Conservation (phyloP, 108 stramenopile genomes). For the Mayamaea pseudoterrestris region DNA sequence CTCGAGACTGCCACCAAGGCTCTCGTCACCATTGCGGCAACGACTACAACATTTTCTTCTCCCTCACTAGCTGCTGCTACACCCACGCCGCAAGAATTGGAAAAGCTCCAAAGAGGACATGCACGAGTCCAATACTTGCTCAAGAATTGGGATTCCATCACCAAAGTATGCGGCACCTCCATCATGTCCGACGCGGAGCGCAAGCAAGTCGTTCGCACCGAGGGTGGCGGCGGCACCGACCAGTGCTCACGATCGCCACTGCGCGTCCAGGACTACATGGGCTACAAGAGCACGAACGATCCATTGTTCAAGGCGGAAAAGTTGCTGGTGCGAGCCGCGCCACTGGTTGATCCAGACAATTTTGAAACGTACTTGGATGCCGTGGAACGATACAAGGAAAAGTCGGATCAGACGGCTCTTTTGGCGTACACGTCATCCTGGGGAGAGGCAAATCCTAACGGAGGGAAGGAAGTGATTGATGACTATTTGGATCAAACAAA, state of each 20-base stretch:
- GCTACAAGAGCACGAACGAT: conserved; percentile 38
- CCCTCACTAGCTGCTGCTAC: conserved; percentile 19
- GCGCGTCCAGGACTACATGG: conserved; percentile 26
- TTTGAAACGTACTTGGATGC: conserved; percentile 53
- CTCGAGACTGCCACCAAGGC: too few species aligned
- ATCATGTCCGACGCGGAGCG: conserved; percentile 39
- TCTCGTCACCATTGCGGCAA: too few species aligned
- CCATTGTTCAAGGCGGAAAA: conserved; percentile 64
- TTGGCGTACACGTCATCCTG: conserved; percentile 45
- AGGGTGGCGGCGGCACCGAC: conserved; percentile 49
- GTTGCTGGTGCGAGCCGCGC: conserved; percentile 47
- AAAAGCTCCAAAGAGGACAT: conserved; percentile 49
- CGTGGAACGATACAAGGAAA: conserved; percentile 60
- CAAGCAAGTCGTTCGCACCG: conserved; percentile 63
- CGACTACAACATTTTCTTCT: neutral
- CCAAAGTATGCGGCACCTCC: conserved; percentile 39
- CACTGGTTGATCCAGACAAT: conserved; percentile 39
- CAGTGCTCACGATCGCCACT: conserved; percentile 59
- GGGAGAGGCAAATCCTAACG: conserved; percentile 62
- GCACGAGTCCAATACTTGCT: conserved; percentile 48
- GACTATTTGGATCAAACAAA: conserved; percentile 65
- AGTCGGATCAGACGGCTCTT: conserved; percentile 50
- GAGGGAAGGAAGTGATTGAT: conserved; percentile 66
- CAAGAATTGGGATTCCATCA: conserved; percentile 54
- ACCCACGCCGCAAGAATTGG: conserved; percentile 37